A percentile compares a stretch with the other conserved stretches of the same genome.
Evolutionary conservation across 352 stramenopile genomes (phyloP).

Genomic region (Globisporangium emineosum): DNA sequence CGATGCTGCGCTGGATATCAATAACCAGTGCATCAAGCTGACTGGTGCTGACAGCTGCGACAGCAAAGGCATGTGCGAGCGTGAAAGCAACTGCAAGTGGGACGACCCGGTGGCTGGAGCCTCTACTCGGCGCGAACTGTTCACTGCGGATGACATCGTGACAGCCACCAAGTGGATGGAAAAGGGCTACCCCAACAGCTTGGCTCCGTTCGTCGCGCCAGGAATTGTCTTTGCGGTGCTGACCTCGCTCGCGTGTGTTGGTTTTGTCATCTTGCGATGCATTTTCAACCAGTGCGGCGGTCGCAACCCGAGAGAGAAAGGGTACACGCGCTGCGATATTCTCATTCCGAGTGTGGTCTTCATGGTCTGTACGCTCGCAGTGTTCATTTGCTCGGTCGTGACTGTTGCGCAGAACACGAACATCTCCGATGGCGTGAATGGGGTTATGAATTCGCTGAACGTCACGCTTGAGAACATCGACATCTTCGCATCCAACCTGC

Average conservation of each 20-base stretch:
- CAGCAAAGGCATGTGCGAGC: slow-evolving; percentile 60
- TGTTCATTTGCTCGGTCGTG: slow-evolving; percentile 79
- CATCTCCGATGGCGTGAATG: slow-evolving; percentile 64
- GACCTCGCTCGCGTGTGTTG: slow-evolving; percentile 47
- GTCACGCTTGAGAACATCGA: slow-evolving; percentile 74
- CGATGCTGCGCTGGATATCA: slow-evolving; percentile 46
- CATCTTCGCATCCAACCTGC: slow-evolving; percentile 65
- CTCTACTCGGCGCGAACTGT: slow-evolving; percentile 45
- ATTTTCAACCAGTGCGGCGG: slow-evolving; percentile 81
- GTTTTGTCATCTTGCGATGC: slow-evolving; percentile 68
- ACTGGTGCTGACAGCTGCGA: slow-evolving; percentile 48
- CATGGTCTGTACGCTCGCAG: slow-evolving; percentile 57
- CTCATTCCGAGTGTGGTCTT: slow-evolving; percentile 64
- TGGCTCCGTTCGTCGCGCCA: slow-evolving; percentile 65
- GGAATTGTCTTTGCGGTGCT: slow-evolving; percentile 75
- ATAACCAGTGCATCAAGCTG: slow-evolving; percentile 53
- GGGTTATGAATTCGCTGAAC: slow-evolving; percentile 64
- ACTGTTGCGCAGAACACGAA: slow-evolving; percentile 77
- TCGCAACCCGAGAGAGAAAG: slow-evolving; percentile 67
- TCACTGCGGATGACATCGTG: slow-evolving; percentile 49
- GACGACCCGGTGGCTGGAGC: slow-evolving; percentile 47
- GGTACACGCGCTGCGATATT: slow-evolving; percentile 79
- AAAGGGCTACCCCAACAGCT: slow-evolving; percentile 58
- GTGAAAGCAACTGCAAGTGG: slow-evolving; percentile 82
- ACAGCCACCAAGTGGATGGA: slow-evolving; percentile 65